phyloP scores from a whole-genome alignment of 805 yeast species.

The Saccharomyces paradoxus region DNA sequence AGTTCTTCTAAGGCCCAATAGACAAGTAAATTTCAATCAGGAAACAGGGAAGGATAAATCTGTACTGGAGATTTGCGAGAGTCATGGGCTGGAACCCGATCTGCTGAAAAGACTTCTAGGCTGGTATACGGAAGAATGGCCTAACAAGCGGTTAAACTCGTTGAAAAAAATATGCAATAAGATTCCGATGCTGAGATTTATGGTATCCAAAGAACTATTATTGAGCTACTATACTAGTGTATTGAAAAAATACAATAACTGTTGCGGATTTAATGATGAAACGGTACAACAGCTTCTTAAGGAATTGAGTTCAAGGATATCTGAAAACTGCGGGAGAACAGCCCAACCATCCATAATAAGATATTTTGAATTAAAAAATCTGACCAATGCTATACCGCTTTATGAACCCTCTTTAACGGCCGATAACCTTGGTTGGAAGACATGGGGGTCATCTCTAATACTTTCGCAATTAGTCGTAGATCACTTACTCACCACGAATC shows the following conservation, averaged over 20 bases:
- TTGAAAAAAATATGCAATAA: slow-evolving; percentile 25
- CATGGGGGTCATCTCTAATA: slow-evolving; percentile 90
- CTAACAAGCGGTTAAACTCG: slow-evolving; percentile 20
- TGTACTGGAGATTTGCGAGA: slow-evolving; percentile 23
- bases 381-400: slow-evolving; percentile 31
- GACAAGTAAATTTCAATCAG: slow-evolving; percentile 42
- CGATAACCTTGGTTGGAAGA: slow-evolving; percentile 83
- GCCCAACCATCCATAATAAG: slow-evolving; percentile 70
- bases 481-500: slow-evolving; percentile 5
- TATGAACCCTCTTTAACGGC: slow-evolving; percentile 80
- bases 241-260: slow-evolving; percentile 24
- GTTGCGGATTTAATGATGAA: not conserved
- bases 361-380: slow-evolving; percentile 40
- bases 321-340: slow-evolving; percentile 78
- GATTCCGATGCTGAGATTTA: slow-evolving; percentile 34
- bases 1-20: slow-evolving; percentile 40
- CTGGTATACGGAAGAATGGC: slow-evolving; percentile 40
- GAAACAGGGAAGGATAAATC: slow-evolving; percentile 1
- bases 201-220: slow-evolving; percentile 41
- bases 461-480: slow-evolving; percentile 47
- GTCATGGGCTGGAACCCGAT: slow-evolving; percentile 28
- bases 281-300: slow-evolving; percentile 34
- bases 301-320: slow-evolving; percentile 52
- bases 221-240: slow-evolving; percentile 36
- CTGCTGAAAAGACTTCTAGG: slow-evolving; percentile 26